Conservation (phyloP, 768 basidiomycete species). For the Tricholoma hemisulphureum region DNA sequence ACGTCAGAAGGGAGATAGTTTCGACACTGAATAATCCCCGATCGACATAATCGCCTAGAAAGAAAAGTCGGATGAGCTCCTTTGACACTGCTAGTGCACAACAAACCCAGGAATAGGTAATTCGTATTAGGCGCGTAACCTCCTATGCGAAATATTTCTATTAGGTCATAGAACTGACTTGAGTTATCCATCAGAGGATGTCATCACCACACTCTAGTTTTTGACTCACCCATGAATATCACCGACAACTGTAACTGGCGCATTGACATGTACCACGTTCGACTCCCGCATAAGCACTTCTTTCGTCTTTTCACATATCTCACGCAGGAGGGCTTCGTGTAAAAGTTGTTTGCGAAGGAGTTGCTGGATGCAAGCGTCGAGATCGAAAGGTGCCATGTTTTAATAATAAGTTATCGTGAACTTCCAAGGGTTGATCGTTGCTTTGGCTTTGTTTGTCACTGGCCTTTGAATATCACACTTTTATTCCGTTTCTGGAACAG, state of each 20-base stretch:
- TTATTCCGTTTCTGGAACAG: background rate
- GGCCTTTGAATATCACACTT: slow-evolving; percentile 16
- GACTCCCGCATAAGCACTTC: slow-evolving; percentile 99
- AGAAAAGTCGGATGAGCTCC: slow-evolving; percentile 11
- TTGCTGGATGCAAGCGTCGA: slow-evolving; percentile 94
- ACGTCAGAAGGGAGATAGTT: slow-evolving; percentile 95
- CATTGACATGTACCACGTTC: slow-evolving; percentile 95
- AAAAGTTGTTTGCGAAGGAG: slow-evolving; percentile 89
- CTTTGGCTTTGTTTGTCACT: slow-evolving; percentile 39
- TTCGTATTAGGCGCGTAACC: slow-evolving; percentile 96
- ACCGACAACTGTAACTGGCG: slow-evolving; percentile 97
- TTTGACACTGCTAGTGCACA: slow-evolving; percentile 1
- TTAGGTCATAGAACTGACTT: slow-evolving; percentile 99
- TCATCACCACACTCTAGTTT: slow-evolving; percentile 6
- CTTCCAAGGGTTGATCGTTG: slow-evolving; percentile 21
- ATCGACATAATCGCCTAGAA: slow-evolving; percentile 94
- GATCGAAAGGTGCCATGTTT: slow-evolving; percentile 77
- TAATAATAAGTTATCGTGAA: slow-evolving; percentile 9
- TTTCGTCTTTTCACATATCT: slow-evolving; percentile 99
- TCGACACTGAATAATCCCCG: slow-evolving; percentile 97
- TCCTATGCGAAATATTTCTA: slow-evolving; percentile 99
- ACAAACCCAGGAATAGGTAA: slow-evolving; percentile 94
- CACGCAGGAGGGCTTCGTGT: slow-evolving; percentile 89
- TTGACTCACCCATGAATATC: slow-evolving; percentile 94
- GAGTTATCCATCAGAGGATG: slow-evolving; percentile 36